Conservation (phyloP, 495 filamentous ascomycete species). For the Neurospora tetrasperma region DNA sequence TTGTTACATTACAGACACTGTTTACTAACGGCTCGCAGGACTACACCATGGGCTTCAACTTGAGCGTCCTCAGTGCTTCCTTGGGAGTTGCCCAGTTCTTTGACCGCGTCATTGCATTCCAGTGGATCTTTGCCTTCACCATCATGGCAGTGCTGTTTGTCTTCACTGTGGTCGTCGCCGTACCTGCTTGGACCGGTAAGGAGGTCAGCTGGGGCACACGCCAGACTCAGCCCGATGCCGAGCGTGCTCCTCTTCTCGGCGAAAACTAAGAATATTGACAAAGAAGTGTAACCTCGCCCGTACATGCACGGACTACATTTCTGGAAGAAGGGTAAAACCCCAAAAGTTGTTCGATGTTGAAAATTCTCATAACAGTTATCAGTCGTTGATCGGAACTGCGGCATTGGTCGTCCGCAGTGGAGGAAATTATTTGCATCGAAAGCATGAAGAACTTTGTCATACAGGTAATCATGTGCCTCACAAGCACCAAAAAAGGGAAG, state of each 20-base stretch:
- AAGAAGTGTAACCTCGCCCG: not conserved
- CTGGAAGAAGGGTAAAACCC: not conserved
- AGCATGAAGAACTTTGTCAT: not conserved
- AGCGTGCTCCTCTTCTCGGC: slow-evolving; percentile 42
- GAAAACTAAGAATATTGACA: slow-evolving; percentile 17
- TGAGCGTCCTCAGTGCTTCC: slow-evolving; percentile 61
- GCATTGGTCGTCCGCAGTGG: not conserved
- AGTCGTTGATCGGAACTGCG: not conserved
- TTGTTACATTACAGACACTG: too few relatives aligned
- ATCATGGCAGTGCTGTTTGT: slow-evolving; percentile 69
- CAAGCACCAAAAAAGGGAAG: not conserved
- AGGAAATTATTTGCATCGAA: not conserved
- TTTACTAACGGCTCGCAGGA: slow-evolving; percentile 35
- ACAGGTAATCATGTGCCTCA: not conserved
- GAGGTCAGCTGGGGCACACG: slow-evolving; percentile 26
- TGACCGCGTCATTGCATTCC: slow-evolving; percentile 58
- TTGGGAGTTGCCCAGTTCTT: slow-evolving; percentile 69
- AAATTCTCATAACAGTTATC: not conserved
- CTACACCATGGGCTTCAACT: slow-evolving; percentile 69
- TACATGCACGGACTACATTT: not conserved
- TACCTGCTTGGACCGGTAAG: slow-evolving; percentile 52
- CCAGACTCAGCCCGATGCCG: slow-evolving; percentile 28
- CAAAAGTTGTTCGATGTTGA: not conserved
- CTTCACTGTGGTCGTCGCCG: slow-evolving; percentile 49
- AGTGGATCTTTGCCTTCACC: slow-evolving; percentile 86